Evolutionary conservation across 2,329 filamentous ascomycete species (phyloP).

Genomic region (Fusarium burgessii): DNA sequence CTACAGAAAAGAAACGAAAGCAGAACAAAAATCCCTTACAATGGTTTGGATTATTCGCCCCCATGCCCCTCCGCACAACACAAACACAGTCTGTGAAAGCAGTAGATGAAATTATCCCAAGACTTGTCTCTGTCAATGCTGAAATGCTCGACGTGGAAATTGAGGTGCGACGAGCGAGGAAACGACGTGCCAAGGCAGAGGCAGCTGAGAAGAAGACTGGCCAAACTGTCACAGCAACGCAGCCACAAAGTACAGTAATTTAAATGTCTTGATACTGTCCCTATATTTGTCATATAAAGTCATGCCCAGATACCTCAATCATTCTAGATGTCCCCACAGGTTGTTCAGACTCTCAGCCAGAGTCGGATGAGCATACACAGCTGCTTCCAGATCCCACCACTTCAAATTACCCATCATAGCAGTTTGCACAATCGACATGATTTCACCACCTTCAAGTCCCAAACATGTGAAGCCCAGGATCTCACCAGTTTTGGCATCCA

Average conservation of each 20-base stretch:
- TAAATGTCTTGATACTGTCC: constrained; percentile 21
- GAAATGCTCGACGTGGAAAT: constrained; percentile 76
- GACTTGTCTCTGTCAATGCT: constrained; percentile 66
- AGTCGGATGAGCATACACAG: constrained; percentile 63
- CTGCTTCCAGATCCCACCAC: constrained; percentile 59
- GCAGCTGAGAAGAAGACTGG: constrained; percentile 50
- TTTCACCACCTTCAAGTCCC: constrained; percentile 63
- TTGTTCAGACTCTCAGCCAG: constrained; percentile 65
- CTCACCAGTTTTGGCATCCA: constrained; percentile 60
- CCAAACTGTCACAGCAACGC: constrained; percentile 3
- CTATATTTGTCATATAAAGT: neutral
- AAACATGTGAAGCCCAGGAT: constrained; percentile 66
- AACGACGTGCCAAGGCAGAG: constrained; percentile 64
- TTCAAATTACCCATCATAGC: constrained; percentile 62
- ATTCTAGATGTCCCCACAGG: constrained; percentile 59
- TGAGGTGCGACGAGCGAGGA: constrained; percentile 72
- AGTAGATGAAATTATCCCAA: constrained; percentile 68
- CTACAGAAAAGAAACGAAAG: constrained; percentile 27
- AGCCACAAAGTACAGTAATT: constrained; percentile 18
- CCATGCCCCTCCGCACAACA: constrained; percentile 65
- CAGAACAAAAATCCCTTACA: constrained; percentile 60
- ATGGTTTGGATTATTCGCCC: constrained; percentile 69
- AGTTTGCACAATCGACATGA: constrained; percentile 65
- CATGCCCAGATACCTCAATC: neutral
- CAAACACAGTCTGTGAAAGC: constrained; percentile 68